Evolutionary conservation across 805 yeast species (phyloP).

Genomic region (Phaffomyces thermotolerans): DNA sequence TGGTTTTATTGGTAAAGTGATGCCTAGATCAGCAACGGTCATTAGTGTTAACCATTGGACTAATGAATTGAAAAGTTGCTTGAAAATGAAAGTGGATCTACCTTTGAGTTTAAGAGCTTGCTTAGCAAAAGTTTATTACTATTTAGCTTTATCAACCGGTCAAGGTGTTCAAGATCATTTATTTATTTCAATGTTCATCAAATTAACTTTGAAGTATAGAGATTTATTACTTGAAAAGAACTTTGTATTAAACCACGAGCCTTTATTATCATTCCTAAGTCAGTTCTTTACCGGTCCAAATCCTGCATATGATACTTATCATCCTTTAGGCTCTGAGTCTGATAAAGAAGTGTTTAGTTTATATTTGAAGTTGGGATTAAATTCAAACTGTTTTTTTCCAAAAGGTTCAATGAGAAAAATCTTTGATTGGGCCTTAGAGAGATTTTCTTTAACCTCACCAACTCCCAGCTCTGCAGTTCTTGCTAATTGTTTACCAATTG

Average conservation of each 20-base stretch:
- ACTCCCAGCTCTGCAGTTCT: conserved; percentile 41
- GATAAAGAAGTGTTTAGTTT: conserved; percentile 44
- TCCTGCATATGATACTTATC: conserved; percentile 37
- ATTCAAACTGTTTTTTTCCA: conserved; percentile 49
- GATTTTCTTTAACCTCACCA: conserved; percentile 43
- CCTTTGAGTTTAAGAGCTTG: conserved; percentile 58
- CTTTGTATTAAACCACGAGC: conserved; percentile 30
- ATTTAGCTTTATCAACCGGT: conserved; percentile 64
- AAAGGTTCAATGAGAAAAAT: conserved; percentile 38
- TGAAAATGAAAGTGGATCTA: conserved; percentile 70
- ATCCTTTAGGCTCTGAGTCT: conserved; percentile 20
- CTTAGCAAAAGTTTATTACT: conserved; percentile 63
- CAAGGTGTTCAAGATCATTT: conserved; percentile 54
- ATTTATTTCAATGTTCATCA: conserved; percentile 54
- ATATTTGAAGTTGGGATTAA: conserved; percentile 44
- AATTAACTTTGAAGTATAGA: conserved; percentile 39
- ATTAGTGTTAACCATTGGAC: conserved; percentile 81
- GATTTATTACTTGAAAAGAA: conserved; percentile 23
- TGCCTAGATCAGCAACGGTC: conserved; percentile 64
- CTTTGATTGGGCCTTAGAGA: conserved; percentile 43
- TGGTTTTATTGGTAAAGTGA: conserved; percentile 48
- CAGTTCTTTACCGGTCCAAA: conserved; percentile 41
- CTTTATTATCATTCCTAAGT: conserved; percentile 26
- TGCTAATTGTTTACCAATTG: conserved; percentile 45
- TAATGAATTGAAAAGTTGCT: conserved; percentile 70